Percentiles rank a stretch among this genome's conserved stretches.
These are phyloP conservation scores for Cydonia oblonga DNA, from an alignment of 331 rosid species.

Conservation along the genomic window DNA sequence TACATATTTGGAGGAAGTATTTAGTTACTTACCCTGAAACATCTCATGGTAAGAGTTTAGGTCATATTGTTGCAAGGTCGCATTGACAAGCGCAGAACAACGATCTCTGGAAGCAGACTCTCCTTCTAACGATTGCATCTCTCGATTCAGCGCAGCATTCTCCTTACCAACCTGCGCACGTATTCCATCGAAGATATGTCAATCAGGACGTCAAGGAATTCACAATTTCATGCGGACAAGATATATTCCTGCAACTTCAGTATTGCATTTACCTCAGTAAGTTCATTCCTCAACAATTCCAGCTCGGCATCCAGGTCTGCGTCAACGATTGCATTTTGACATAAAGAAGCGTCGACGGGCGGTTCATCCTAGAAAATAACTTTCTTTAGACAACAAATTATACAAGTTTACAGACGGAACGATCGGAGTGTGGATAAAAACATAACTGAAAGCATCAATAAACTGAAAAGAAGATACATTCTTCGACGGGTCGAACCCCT, in stretches of 20 bases:
- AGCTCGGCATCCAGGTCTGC: slow-evolving; percentile 49
- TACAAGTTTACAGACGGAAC: not conserved
- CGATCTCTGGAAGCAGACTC: slow-evolving; percentile 24
- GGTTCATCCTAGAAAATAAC: slow-evolving; percentile 40
- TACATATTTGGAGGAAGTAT: not conserved
- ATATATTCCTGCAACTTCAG: not conserved
- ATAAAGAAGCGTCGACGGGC: slow-evolving; percentile 7
- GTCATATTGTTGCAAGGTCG: slow-evolving; percentile 42
- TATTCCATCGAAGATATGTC: not conserved
- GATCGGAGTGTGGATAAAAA: not conserved
- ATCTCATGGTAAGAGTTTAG: slow-evolving; percentile 36
- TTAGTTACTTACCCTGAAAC: slow-evolving; percentile 53
- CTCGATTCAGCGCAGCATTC: slow-evolving; percentile 48
- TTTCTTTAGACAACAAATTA: not conserved
- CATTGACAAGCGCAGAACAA: slow-evolving; percentile 33
- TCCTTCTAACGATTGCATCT: slow-evolving; percentile 50
- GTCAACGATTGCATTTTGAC: slow-evolving; percentile 22
- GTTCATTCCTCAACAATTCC: slow-evolving; percentile 50
- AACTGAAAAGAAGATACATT: slow-evolving; percentile 26
- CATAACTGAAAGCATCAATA: not conserved
- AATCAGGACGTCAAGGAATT: not conserved
- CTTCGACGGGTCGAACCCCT: slow-evolving; percentile 46
- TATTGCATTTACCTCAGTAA: slow-evolving; percentile 21
- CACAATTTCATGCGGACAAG: not conserved
- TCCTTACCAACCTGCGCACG: slow-evolving; percentile 52